Base-by-base conservation (phyloP, 345 rosid species). In the Citrus unshiu region DNA sequence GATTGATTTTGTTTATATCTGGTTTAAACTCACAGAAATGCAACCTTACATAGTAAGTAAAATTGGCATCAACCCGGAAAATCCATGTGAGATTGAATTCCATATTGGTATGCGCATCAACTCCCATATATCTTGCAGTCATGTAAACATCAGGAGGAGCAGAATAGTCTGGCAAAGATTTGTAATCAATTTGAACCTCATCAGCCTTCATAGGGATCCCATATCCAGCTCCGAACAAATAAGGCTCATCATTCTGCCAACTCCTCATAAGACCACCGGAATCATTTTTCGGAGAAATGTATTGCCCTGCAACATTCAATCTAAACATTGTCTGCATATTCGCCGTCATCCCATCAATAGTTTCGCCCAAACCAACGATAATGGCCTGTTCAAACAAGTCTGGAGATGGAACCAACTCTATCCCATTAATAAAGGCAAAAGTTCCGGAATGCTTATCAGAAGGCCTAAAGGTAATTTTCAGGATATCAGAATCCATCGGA, bases 231-330 rank as follows among this genome's bases (percentile, higher is more conserved):
- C 93, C 89, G 66, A 27, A 85, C 7, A 96, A 32, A 61, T 90
- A 94, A 67, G 92, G 89, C 6, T 79, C 68, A 34, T 91, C 97
- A n/a, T 89, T 77, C 61, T 93, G 93, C 99, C 98, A 94, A 30
- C 90, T 87, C 81, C 98, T 84, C 3, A 73, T 65, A 34, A 92
- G 85, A 8, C 84, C 83, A 12, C 87, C 91, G 7, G 95, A 81
- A 75, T 96, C 97, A n/a, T 85, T 80, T 34, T 68, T 81, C 0
- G 91, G 88, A 9, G 92, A 62, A 60, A 96, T 89, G 14, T 82
- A 85, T 12, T 86, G 88, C 39, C 99, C 99, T 21, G 84, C 94
- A 0, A 91, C 93, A 70, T 96, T 93, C 32, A 96, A 71, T 73
- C 98, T 87, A 57, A 81, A 85, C 94, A 96, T 87, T 0, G 92